Base-by-base conservation (phyloP, 257 asterid species). In the Primulina huaijiensis region DNA sequence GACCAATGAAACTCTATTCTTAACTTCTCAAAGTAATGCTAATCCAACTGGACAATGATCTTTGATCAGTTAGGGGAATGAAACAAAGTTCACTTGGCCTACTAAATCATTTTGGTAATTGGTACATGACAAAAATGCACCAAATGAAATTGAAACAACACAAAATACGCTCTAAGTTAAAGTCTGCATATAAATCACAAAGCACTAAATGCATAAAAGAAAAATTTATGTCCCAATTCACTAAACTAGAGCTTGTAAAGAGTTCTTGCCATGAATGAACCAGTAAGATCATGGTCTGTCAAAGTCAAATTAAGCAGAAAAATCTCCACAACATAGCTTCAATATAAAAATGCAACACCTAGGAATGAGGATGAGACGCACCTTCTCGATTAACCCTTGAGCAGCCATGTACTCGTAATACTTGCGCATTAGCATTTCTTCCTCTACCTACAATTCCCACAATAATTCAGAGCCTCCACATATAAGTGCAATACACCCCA, bases 351-450 rank as follows among this genome's bases (percentile, higher is more conserved):
- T 37, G 5, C 62, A 58, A 71, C 25, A 5, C 3, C 12, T 17
- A 69, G 38, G 70, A 8, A 62, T 57, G 62, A 60, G 58, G 58
- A 70, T 6, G 68, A 50, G 35, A 21, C 69, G 10, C 65, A 88
- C 96, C 88, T 80, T 83, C 52, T 75, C 80, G 25, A 74, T 62
- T 62, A 76, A 85, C 76, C 83, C 89, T 76, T 84, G 84, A 76
- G 90, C 90, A 68, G 72, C 76, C 97, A 90, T 93, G 75, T 84
- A 82, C 70, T 90, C 96, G 60, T 87, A 86, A 84, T 82, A 93
- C 78, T 87, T 89, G 76, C 88, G 92, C 99, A 90, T 93, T 77
- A 90, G 65, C 96, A 93, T 86, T 77, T 90, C 96, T 79, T 93
- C 95, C 82, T 90, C 97, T 11, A 90, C 94, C 97, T 90, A 80